Percentiles rank a stretch among this genome's conserved stretches.
Conservation (phyloP, 2,329 filamentous ascomycete species). For the Colletotrichum falcatum region DNA sequence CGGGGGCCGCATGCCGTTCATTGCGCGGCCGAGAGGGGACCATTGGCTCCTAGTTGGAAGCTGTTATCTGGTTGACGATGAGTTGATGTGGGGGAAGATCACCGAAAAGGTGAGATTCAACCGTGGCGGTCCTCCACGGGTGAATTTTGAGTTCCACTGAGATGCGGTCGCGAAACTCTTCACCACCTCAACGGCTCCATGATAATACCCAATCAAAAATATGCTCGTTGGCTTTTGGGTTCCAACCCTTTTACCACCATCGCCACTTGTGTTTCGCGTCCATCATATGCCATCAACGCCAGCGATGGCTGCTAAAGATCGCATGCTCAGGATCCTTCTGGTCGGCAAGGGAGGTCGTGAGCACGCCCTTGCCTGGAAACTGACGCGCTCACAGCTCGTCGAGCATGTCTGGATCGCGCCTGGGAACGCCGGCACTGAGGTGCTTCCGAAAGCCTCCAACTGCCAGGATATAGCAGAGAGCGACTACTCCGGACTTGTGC, state of each 20-base stretch:
- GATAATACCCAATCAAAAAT: background rate
- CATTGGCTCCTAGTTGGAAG: constrained; percentile 38
- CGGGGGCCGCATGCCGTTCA: constrained; percentile 40
- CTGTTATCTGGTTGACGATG: constrained; percentile 39
- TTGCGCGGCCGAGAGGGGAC: constrained; percentile 23
- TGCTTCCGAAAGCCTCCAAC: constrained; percentile 76
- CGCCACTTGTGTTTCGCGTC: background rate
- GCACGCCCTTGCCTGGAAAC: constrained; percentile 94
- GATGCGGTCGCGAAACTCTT: background rate
- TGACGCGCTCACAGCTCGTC: constrained; percentile 83
- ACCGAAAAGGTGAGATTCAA: constrained; percentile 32
- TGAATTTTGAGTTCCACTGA: constrained; percentile 31
- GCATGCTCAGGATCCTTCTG: constrained; percentile 76
- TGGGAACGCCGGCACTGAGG: constrained; percentile 89
- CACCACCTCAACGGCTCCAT: background rate
- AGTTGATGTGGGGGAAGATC: constrained; percentile 39
- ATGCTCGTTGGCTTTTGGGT: too few species aligned
- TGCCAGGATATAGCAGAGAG: constrained; percentile 75
- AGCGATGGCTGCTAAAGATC: background rate
- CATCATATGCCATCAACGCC: background rate
- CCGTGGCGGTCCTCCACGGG: constrained; percentile 15
- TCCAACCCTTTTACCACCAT: too few species aligned
- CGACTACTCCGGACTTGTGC: constrained; percentile 83
- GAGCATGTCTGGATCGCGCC: constrained; percentile 78
- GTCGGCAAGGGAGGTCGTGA: constrained; percentile 96